Evolutionary conservation across 331 rosid genomes (phyloP), one percentile per base, ranked within the genome.

Genomic region (Malus hybrid): DNA sequence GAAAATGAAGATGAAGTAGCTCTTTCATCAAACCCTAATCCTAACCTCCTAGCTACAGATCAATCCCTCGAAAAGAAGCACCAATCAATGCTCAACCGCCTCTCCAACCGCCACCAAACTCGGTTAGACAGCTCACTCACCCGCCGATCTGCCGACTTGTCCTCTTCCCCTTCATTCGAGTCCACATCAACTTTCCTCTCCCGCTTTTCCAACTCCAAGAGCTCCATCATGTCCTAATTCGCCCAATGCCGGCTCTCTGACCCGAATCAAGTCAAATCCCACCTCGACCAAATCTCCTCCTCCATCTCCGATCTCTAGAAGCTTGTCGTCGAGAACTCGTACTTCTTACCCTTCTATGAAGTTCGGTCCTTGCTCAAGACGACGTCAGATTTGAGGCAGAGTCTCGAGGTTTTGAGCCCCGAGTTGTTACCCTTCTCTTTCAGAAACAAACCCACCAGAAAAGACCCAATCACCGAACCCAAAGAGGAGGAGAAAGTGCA

Each of bases 281-380:
- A 76, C 31, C 86, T 95, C 36, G 86, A 83, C 8, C 22, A 63
- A 46, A 84, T 92, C 80, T 85, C 97, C n/a, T 70, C 83, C 22
- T 84, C 90, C 60, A 90, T 95, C 71, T 86, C 91, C 70, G 89
- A 92, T 67, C 81, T 95, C 24, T 93, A 95, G 32, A 92, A 90
- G 71, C 90, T 87, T 28, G 86, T 95, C 15, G 96, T 97, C 16
- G 81, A 95, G 78, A 86, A 85, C 79, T 92, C 93, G 12, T 92
- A 89, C 75, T 87, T 79, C 69, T 72, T 95, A 24, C 99, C 99
- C 2, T 89, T 88, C 0, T 92, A 89, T 20, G 97, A 92, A 75
- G 90, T 95, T 36, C 90, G 91, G 5, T 82, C 96, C 29, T 89
- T 93, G 5, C 92, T 92, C 29, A 89, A 92, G 76, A 71, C 86